Evolutionary conservation across 805 yeast species (phyloP).

Genomic region (Lipomyces yamanashiensis): DNA sequence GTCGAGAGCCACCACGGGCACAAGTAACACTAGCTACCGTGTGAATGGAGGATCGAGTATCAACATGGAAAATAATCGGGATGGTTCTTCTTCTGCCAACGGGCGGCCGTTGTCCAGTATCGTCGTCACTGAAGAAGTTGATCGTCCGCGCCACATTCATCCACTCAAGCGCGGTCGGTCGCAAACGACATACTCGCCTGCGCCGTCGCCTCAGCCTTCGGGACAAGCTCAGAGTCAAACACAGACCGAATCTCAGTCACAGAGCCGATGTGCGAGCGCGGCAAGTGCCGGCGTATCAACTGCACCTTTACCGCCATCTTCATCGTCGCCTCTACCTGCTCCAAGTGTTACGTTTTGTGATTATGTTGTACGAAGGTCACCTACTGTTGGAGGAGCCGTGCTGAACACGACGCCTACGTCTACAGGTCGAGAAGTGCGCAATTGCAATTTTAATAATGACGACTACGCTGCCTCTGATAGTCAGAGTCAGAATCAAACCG

Average conservation of each 20-base stretch:
- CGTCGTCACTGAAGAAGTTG: slow-evolving; percentile 12
- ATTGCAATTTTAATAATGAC: no score
- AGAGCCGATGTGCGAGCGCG: not conserved
- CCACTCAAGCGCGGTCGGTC: slow-evolving; percentile 35
- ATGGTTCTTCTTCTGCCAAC: not conserved
- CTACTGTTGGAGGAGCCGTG: not conserved
- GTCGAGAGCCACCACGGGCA: slow-evolving; percentile 33
- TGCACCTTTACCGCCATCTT: not conserved
- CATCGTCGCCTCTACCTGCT: slow-evolving; percentile 4
- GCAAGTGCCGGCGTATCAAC: not conserved
- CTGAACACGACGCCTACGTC: slow-evolving; percentile 9
- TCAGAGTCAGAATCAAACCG: not conserved
- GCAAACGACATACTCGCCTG: slow-evolving; percentile 24
- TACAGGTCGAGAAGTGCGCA: not conserved
- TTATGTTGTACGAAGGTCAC: slow-evolving; percentile 15
- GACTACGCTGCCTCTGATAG: no score
- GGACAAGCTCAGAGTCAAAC: not conserved
- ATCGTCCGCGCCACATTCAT: slow-evolving; percentile 28
- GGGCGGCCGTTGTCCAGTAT: not conserved
- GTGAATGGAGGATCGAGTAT: slow-evolving; percentile 21
- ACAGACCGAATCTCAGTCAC: not conserved
- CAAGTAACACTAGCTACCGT: slow-evolving; percentile 32
- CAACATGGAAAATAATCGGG: slow-evolving; percentile 12
- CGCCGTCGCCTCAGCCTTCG: slow-evolving; percentile 27
- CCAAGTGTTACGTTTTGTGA: slow-evolving; percentile 35